Evolutionary conservation across 2,329 filamentous ascomycete species (phyloP), one percentile per base, ranked within the genome.

Genomic region (Fusarium setosum): DNA sequence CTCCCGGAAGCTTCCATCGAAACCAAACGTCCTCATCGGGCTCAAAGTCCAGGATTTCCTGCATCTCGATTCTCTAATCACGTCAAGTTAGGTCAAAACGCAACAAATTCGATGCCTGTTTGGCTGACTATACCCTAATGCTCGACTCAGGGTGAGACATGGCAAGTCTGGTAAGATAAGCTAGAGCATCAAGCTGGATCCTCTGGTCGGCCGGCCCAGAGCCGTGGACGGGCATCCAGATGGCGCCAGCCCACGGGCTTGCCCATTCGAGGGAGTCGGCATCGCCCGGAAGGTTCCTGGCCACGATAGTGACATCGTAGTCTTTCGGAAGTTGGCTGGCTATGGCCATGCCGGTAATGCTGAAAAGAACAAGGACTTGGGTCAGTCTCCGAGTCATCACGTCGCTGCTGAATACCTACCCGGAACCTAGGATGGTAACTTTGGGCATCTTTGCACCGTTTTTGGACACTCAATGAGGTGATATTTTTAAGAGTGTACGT

Each of bases 151-250:
- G 37, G 20, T 24, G 20, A 4, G 37, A 21, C 18, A 15, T 18
- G 7, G 37, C 37, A 5, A 41, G 7, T 18, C 6, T 21, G 0
- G 3, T 79, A 76, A 7, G 73, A 81, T 3, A 75, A 72, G 10
- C 76, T 74, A 1, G 81, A 81, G 48, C 35, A 4, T 59, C 58
- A 3, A 56, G 53, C 41, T 61, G 58, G 21, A 57, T 20, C 38
- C 57, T 56, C 29, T 61, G 58, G 9, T 57, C 54, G 6, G 18
- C 11, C 9, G 35, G 35, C 24, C 23, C 41, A 13, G 54, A 56
- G 15, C 54, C 20, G 13, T 40, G 45, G 8, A 52, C 40, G 6
- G 52, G 52, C n/a, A 61, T 29, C 52, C 52, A 61, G 17, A 41
- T 29, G 17, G 58, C 58, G 7, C 52, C 52, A 4, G 58, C 58